These are phyloP conservation scores for Fusarium illudens DNA, from an alignment of 2,329 filamentous ascomycete species.

Conservation along the genomic window DNA sequence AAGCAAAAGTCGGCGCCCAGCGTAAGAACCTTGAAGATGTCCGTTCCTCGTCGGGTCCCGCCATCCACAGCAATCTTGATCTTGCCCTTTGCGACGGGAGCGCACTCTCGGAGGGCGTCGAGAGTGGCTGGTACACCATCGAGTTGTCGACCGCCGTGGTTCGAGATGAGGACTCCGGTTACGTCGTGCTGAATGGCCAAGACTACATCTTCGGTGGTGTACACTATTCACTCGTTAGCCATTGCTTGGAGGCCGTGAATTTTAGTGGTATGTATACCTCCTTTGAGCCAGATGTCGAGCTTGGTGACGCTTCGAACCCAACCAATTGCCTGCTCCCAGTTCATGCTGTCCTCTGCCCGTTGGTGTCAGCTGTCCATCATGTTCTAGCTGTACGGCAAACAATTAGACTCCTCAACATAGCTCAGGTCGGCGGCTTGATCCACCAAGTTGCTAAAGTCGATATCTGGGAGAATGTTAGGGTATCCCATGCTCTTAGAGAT, in stretches of 20 bases:
- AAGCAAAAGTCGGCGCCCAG: not conserved
- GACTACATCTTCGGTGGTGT: not conserved
- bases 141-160: not conserved
- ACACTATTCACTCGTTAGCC: not conserved
- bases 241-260: not conserved
- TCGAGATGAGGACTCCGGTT: not conserved
- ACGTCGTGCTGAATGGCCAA: not conserved
- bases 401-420: not conserved
- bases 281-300: not conserved
- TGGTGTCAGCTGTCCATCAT: not conserved
- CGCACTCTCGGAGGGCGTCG: not conserved
- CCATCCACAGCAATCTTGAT: not conserved
- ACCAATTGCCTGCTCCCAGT: not conserved
- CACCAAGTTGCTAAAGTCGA: slow-evolving; percentile 12
- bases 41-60: not conserved
- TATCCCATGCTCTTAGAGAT: slow-evolving; percentile 26
- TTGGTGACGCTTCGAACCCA: not conserved
- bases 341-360: not conserved
- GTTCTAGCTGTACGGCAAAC: not conserved
- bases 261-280: not conserved
- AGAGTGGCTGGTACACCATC: slow-evolving; percentile 34
- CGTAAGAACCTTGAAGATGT: not conserved
- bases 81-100: not conserved
- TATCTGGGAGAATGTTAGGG: slow-evolving; percentile 25
- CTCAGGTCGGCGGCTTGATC: not conserved